phyloP scores from a whole-genome alignment of 192 early-diverging fungal genomes.

The Thoreauomyces humboldtii region DNA sequence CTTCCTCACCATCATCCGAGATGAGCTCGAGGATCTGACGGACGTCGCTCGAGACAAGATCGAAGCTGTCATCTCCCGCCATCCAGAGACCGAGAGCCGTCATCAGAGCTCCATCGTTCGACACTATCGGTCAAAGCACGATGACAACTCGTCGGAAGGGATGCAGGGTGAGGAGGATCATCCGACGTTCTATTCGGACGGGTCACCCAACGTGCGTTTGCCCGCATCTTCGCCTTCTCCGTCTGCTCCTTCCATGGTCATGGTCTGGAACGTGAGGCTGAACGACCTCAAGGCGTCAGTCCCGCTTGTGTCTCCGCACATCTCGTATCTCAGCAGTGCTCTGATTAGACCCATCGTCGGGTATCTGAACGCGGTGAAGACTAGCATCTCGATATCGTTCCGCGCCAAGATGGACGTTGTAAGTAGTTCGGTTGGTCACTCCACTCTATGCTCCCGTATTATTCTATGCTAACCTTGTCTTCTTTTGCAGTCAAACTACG shows the following conservation, averaged over 20 bases:
- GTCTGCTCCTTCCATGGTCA: constrained; percentile 38
- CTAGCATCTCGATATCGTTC: constrained; percentile 78
- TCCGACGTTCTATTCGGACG: background rate
- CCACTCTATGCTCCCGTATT: no score
- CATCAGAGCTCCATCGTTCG: constrained; percentile 7
- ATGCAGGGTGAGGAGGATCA: background rate
- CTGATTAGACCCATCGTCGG: constrained; percentile 90
- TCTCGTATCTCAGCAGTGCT: constrained; percentile 78
- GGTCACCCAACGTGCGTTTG: no score
- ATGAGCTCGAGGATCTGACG: constrained; percentile 41
- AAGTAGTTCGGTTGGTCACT: no score
- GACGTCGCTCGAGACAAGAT: constrained; percentile 45
- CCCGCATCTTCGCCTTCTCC: background rate
- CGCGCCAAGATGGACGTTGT: constrained; percentile 73
- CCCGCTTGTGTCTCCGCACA: constrained; percentile 67
- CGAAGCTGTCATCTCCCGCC: constrained; percentile 34
- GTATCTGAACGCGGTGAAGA: constrained; percentile 92
- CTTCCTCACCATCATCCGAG: constrained; percentile 42
- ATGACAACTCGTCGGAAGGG: background rate
- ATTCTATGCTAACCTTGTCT: background rate
- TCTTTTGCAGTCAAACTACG: constrained; percentile 67
- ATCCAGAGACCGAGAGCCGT: constrained; percentile 24
- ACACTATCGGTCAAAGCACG: constrained; percentile 8
- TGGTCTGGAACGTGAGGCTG: constrained; percentile 82
- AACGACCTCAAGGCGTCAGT: constrained; percentile 89